Evolutionary conservation across 345 rosid species (phyloP), one percentile per base, ranked within the genome.

Genomic region (Erucastrum elatum): DNA sequence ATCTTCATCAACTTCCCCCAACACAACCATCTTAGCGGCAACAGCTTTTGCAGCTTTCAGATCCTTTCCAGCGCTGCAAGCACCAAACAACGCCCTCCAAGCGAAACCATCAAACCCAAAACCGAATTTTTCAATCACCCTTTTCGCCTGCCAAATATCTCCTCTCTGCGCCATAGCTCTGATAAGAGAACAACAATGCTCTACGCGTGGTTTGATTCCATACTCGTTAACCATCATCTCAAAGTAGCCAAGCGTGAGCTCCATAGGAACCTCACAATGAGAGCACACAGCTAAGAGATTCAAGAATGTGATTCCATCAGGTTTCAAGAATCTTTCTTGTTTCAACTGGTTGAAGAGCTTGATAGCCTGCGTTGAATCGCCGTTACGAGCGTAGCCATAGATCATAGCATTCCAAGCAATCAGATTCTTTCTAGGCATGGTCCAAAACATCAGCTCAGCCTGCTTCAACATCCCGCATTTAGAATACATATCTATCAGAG

Each of bases 371-470:
- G 41, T 13, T 27, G 86, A 82, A 74, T 87, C 74, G 8, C 97
- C 94, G n/a, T 87, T 88, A 63, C 87, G 89, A 75, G 88, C 91
- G 60, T 89, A 87, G 74, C 96, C 94, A 55, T 87, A 85, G 81
- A 89, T 87, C 90, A 94, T 84, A 0, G 96, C 87, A 46, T 94
- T 94, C 94, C 94, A 94, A 0, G 89, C 86, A 65, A 91, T 75
- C 73, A 89, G 66, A 75, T 90, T 94, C 85, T 68, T 90, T 55
- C 41, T 79, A 21, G 87, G 85, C 74, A 88, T 74, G 2, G 82
- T 84, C 46, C 30, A 70, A 63, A 91, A 91, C 55, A 89, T 46
- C 17, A 78, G 81, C 76, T 87, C 94, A 3, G 93, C 91, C 6
- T 64, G 63, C 72, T 77, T 77, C 44, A 89, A 64, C 81, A 82